These are phyloP conservation scores for Alternaria sp. DNA, from an alignment of 2,329 filamentous ascomycete genomes.

Conservation along the genomic window DNA sequence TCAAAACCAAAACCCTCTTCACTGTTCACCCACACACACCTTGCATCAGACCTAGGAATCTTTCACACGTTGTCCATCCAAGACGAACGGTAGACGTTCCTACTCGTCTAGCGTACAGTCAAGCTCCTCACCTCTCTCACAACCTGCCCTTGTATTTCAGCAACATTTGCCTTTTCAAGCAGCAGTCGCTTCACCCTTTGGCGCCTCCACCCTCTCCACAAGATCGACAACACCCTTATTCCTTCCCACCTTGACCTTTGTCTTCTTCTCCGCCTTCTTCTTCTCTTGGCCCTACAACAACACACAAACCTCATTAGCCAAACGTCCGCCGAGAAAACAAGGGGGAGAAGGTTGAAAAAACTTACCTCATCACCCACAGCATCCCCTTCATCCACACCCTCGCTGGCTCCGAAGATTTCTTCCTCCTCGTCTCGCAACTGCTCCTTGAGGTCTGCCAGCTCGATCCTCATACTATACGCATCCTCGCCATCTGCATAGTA, in stretches of 20 bases:
- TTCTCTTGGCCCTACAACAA: constrained; percentile 25
- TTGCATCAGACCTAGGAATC: no score
- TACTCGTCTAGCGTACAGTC: no score
- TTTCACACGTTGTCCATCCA: no score
- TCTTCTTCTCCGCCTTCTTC: constrained; percentile 50
- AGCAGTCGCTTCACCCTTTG: constrained; percentile 60
- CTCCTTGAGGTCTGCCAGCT: constrained; percentile 69
- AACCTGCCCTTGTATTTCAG: no score
- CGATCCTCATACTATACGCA: constrained; percentile 91
- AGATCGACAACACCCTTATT: constrained; percentile 80
- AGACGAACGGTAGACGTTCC: no score
- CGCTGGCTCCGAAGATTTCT: constrained; percentile 44
- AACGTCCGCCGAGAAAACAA: no score
- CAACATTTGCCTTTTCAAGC: background rate
- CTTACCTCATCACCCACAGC: constrained; percentile 46
- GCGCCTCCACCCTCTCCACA: constrained; percentile 64
- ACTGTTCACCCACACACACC: no score
- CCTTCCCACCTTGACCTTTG: constrained; percentile 83
- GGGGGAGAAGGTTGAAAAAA: no score
- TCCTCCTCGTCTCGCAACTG: constrained; percentile 58
- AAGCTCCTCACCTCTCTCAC: no score
- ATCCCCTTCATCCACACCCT: constrained; percentile 45
- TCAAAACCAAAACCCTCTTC: no score
- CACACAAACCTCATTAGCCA: no score
- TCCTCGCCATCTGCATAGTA: constrained; percentile 99